Percentiles rank a stretch among this genome's conserved stretches.
Evolutionary conservation across 108 stramenopile genomes (phyloP).

Genomic region (Skeletonema marinoi): DNA sequence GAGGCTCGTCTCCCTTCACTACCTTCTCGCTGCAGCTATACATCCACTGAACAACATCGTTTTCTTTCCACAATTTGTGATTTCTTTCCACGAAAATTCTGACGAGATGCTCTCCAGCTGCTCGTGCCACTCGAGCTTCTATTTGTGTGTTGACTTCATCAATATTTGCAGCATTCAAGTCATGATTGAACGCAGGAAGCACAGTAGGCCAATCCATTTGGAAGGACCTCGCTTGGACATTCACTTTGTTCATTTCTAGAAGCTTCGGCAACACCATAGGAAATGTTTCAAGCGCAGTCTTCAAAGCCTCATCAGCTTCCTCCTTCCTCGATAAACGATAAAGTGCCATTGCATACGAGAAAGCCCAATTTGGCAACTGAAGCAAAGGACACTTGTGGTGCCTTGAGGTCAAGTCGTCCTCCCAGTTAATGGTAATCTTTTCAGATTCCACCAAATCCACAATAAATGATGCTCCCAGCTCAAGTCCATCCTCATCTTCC

Average conservation of each 20-base stretch:
- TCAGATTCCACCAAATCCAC: constrained; percentile 35
- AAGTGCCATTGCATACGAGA: constrained; percentile 80
- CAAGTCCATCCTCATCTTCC: constrained; percentile 42
- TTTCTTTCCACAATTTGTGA: constrained; percentile 42
- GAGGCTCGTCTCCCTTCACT: neutral
- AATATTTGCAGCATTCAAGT: neutral
- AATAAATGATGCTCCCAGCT: constrained; percentile 38
- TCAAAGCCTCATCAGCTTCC: constrained; percentile 36
- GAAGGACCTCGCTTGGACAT: constrained; percentile 36
- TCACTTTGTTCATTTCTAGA: constrained; percentile 44
- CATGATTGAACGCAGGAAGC: constrained; percentile 16
- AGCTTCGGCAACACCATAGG: constrained; percentile 39
- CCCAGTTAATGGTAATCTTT: constrained; percentile 39
- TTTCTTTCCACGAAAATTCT: constrained; percentile 39
- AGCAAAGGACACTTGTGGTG: constrained; percentile 41
- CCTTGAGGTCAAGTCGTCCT: constrained; percentile 32
- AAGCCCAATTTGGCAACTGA: constrained; percentile 78
- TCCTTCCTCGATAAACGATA: constrained; percentile 46
- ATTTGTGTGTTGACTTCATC: neutral
- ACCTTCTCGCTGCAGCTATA: constrained; percentile 30
- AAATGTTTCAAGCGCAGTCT: constrained; percentile 25
- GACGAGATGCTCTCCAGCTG: constrained; percentile 35
- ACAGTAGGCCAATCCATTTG: constrained; percentile 47
- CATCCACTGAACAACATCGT: constrained; percentile 39
- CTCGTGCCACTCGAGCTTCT: constrained; percentile 19